Percentiles rank a stretch among this genome's conserved stretches.
phyloP scores from a whole-genome alignment of 345 rosid genomes.

The Linum trigynum region DNA sequence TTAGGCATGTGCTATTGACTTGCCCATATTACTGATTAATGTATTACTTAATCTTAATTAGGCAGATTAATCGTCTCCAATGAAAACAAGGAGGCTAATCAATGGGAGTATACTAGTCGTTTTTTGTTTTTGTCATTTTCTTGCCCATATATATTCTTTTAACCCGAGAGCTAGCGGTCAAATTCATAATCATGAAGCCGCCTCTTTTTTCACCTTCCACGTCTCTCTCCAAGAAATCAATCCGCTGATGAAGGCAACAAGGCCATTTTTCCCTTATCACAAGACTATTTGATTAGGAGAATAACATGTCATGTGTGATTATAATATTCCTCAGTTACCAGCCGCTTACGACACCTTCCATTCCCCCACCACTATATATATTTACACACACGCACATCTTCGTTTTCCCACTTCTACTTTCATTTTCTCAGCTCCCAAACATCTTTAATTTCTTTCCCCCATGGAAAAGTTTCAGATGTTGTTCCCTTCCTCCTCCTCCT shows the following conservation, averaged over 20 bases:
- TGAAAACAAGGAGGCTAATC: no score
- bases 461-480: slow-evolving; percentile 50
- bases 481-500: slow-evolving; percentile 24
- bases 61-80: no score
- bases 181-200: slow-evolving; percentile 49
- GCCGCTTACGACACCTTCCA: slow-evolving; percentile 36
- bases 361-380: slow-evolving; percentile 1
- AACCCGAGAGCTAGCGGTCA: slow-evolving; percentile 4
- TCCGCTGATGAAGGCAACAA: slow-evolving; percentile 37
- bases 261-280: not conserved
- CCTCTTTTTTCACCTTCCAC: slow-evolving; percentile 32
- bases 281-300: not conserved
- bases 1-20: no score
- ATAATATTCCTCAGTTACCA: slow-evolving; percentile 15
- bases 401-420: not conserved
- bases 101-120: not conserved
- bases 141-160: no score
- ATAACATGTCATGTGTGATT: no score
- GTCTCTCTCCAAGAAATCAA: slow-evolving; percentile 23
- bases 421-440: not conserved
- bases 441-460: not conserved
- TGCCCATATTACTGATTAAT: no score
- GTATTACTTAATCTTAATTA: no score
- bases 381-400: not conserved
- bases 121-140: no score